These are phyloP conservation scores for Tetradesmus obliquus DNA, from an alignment of 139 green algal genomes.

Conservation along the genomic window DNA sequence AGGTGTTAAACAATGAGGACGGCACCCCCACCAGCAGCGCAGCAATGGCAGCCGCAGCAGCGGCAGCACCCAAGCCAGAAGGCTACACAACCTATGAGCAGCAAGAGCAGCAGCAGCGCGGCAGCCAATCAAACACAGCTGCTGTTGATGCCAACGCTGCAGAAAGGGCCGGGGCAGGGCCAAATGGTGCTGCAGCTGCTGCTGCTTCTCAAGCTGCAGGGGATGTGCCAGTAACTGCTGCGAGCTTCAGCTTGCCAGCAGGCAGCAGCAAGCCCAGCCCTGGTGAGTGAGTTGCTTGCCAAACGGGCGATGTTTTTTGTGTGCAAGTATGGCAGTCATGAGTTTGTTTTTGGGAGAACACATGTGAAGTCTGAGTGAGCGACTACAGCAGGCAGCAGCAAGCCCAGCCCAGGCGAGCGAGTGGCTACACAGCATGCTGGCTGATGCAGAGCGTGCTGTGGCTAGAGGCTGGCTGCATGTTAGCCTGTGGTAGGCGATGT, in stretches of 20 bases:
- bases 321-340: too few relatives aligned
- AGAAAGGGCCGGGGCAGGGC: background rate
- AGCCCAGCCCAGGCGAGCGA: too few relatives aligned
- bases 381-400: too few relatives aligned
- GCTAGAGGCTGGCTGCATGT: too few relatives aligned
- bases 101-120: constrained; percentile 16
- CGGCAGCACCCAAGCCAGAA: constrained; percentile 10
- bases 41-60: constrained; percentile 7
- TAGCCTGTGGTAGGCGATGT: too few relatives aligned
- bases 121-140: background rate
- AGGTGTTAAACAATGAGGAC: background rate
- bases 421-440: too few relatives aligned
- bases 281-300: background rate
- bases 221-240: background rate
- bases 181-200: background rate
- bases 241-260: background rate
- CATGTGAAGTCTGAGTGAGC: too few relatives aligned
- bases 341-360: too few relatives aligned
- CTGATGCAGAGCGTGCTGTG: too few relatives aligned
- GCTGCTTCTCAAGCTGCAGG: background rate
- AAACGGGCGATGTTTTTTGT: too few relatives aligned
- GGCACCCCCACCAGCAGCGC: background rate
- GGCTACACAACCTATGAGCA: background rate
- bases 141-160: background rate
- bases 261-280: background rate